Evolutionary conservation across 148 eudicot genomes (phyloP), one percentile per base, ranked within the genome.

Genomic region (Vaccinium vitisidaea): DNA sequence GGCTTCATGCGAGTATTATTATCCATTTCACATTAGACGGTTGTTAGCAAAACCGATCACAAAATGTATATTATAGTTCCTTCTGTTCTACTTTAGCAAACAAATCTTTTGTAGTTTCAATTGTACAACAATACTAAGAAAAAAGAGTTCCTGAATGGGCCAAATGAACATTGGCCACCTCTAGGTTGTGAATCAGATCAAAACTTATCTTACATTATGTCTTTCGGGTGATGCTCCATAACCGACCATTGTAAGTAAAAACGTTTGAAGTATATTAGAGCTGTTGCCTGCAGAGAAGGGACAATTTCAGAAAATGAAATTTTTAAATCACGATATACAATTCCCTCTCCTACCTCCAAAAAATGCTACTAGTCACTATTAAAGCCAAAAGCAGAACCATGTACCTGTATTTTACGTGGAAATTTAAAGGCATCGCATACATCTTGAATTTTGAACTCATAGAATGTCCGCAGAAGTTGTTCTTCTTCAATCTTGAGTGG

Each of bases 141-240:
- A 81, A 61, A 14, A 3, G 18, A 81, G 49, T 43, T 65, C 23
- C 10, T 25, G 27, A 48, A 81, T 63, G 73, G 48, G 54, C 74
- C 53, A n/a, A 27, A 61, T 11, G 23, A 36, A 65, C 71, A 58
- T 9, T 52, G 43, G 53, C 52, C 18, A 82, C 11, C 77, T 50
- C 32, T 50, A 8, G 8, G 19, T 50, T 30, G 43, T 70, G 25
- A 49, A 36, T 11, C 14, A 36, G n/a, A 69, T 52, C 16, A 10
- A 82, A 61, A 69, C 6, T 30, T 77, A 86, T 73, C 95, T 89
- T 94, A 96, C 99, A 96, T 96, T 25, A 95, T 93, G 88, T 91
- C 86, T 91, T 94, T 97, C 11, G 99, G 99, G 83, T 97, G 96
- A 87, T 95, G 98, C 86, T 95, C 96, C 99, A 97, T 95, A 85